Base-by-base conservation (phyloP, 768 basidiomycete genomes). In the Mycena vitilis region DNA sequence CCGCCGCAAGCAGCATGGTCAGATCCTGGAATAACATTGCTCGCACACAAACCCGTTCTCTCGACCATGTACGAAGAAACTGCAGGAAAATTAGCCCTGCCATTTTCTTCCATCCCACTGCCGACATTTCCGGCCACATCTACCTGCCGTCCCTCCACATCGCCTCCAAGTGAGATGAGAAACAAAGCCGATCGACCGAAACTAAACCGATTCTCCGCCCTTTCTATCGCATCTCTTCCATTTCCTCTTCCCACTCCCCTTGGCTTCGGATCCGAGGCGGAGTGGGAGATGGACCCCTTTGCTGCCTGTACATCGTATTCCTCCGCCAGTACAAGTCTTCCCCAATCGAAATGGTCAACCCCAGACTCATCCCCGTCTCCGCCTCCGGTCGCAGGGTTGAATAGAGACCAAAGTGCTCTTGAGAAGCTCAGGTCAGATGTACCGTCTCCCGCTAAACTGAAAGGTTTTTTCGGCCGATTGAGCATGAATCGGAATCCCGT, bases 221-320 rank as follows among this genome's bases (percentile, higher is more conserved):
- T 52, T 51, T 61, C 70, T 36, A 15, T 71, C 15, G 18, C 58
- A 22, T 51, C 70, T 16, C 70, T 71, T 22, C 55, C 66, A 15
- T 60, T 71, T 54, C 70, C 70, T 57, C 59, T 68, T 51, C 66
- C 66, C 7, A 16, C 42, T 44, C 63, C 70, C 30, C 62, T 48
- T 13, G 69, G 54, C 7, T 42, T 54, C 20, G 51, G 44, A 42
- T 51, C 70, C 16, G 48, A 71, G n/a, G 25, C 18, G 20, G 63
- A 65, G 22, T 68, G 70, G 66, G 63, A 65, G 4, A 36, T 56
- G 30, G 70, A 71, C 34, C 65, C 66, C n/a, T 71, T 68, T 40
- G 63, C 62, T 25, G 36, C 54, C 2, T 40, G 11, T 20, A 25
- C 47, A 15, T 52, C 60, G 12, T 69, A 51, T 20, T 47, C 49